Conservation (phyloP, 331 rosid species). For the Rosa hybrid region DNA sequence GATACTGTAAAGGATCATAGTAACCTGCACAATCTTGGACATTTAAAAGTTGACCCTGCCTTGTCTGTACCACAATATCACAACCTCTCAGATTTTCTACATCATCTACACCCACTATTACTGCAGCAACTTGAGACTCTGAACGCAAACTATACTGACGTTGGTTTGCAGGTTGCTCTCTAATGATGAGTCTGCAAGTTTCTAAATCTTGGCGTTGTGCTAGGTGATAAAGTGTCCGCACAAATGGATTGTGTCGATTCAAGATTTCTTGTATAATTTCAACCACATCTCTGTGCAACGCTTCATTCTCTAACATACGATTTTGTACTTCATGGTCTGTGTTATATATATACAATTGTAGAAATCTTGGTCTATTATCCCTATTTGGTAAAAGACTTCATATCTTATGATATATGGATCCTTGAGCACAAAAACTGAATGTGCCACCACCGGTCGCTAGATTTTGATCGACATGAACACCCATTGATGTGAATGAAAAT, state of each 20-base stretch:
- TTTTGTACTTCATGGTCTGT: not conserved
- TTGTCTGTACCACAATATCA: not conserved
- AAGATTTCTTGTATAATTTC: not conserved
- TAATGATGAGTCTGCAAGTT: not conserved
- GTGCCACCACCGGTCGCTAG: not conserved
- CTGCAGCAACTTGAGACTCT: not conserved
- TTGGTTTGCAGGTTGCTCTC: not conserved
- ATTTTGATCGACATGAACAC: not conserved
- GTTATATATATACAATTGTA: not conserved
- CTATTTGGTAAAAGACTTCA: not conserved
- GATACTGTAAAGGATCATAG: too few species aligned
- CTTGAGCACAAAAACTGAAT: conserved; percentile 1
- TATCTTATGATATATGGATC: not conserved
- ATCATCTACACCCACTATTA: not conserved
- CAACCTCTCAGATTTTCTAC: too few species aligned
- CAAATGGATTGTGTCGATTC: not conserved
- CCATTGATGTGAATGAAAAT: not conserved
- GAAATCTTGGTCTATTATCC: not conserved
- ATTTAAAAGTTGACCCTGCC: not conserved
- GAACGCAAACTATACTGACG: not conserved
- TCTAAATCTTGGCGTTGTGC: not conserved
- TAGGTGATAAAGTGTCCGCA: not conserved
- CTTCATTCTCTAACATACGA: not conserved
- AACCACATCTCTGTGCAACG: not conserved
- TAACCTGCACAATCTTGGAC: too few species aligned